Evolutionary conservation across 139 green algal species (phyloP), one percentile per base, ranked within the genome.

Genomic region (Spirogloea muscicola): DNA sequence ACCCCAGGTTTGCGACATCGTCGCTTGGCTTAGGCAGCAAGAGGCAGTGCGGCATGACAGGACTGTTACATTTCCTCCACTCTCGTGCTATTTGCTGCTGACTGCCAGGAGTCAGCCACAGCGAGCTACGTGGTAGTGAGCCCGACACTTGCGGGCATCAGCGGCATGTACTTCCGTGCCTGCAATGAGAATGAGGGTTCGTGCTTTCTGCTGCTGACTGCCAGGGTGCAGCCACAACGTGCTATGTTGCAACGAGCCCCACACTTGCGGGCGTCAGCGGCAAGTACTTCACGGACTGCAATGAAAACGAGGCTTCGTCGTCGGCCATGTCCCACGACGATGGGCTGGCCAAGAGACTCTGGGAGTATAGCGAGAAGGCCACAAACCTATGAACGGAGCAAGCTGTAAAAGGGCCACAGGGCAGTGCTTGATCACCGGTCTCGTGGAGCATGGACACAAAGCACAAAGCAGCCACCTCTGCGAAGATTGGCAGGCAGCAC

Each of bases 201-300:
- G 49, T 25, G 2, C 0, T 44, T 18, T 27, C 25, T 3, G 9
- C 33, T 29, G 1, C 27, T 6, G 9, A 1, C 59, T 3, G 3
- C 34, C 51, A 82, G 72, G 90, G 90, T 37, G 90, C 90, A 13
- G 48, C 79, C 49, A 96, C 91, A 25, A 87, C 74, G 65, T 89
- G 95, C 64, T 87, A 90, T 78, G 58, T 93, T n/a, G 87, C 88
- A 5, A 37, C 58, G 31, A 75, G 39, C 41, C 79, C 74, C n/a
- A 86, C 69, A 1, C 77, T 92, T 2, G 81, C 84, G 62, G 86
- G 84, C 18, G 77, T 93, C 27, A 89, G 71, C 36, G 79, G 76
- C 38, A 91, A 93, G 77, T 96, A 96, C 82, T 94, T 57, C 41
- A 49, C 65, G 34, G 72, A 88, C 74, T 90, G 79, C 82, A 86